Base-by-base conservation (phyloP, 2,329 filamentous ascomycete species). In the Thelonectria discophora region DNA sequence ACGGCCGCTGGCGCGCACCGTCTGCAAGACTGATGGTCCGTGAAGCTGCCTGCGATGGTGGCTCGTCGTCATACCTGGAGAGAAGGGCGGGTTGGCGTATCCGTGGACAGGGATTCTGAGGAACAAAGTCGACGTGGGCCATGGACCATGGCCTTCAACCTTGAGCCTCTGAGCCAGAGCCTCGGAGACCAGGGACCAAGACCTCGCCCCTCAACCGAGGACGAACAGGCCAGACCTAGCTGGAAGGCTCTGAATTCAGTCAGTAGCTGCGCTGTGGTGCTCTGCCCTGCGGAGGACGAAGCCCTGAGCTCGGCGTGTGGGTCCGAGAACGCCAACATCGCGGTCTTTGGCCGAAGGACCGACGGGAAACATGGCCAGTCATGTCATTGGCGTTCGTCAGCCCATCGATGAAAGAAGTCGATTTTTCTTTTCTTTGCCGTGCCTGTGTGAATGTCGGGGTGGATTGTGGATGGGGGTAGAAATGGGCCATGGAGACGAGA, bases 371-470 rank as follows among this genome's bases (percentile, higher is more conserved):
- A 49, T 49, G 65, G 40, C 69, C 70, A 71, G 64, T 72, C 65
- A 71, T 67, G 59, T 63, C 43, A 43, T 46, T 63, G 54, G 58
- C 24, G 62, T 70, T 72, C 63, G 65, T 72, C 67, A 72, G 68
- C 65, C 62, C 55, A 65, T 64, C 15, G 50, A 57, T 39, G 49
- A 45, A 45, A 53, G 24, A 17, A 21, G 21, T 13, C 45, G 18
- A 46, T 7, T 13, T 21, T 45, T 20, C 6, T 21, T 45, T 11
- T 45, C 51, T 63, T 34, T 65, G 49, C 39, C 21, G 46, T 32
- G 34, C 34, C 34, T 37, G 34, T 37, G 34, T 37, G 34, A 37
- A 27, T 17, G 30, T 37, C 24, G 17, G 21, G 42, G 17, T 48
- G 53, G 45, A 32, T 48, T 30, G 21, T n/a, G n/a, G 45, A 48